These are phyloP conservation scores for Boletus barrowsii DNA, from an alignment of 768 basidiomycete genomes.

Conservation along the genomic window DNA sequence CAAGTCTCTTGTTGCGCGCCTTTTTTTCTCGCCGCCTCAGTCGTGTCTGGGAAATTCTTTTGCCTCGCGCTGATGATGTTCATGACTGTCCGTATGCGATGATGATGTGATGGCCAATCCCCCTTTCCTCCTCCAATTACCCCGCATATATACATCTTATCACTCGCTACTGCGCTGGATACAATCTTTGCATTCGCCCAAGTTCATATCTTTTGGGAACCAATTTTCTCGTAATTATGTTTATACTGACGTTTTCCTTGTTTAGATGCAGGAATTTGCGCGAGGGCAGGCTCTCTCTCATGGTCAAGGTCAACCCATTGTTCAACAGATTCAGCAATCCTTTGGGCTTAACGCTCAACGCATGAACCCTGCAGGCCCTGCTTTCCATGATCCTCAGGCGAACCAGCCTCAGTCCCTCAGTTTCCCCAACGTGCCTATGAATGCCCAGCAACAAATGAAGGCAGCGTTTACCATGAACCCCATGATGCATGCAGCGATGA, in stretches of 20 bases:
- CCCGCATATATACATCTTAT: constrained; percentile 14
- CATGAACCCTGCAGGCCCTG: constrained; percentile 34
- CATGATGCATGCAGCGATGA: constrained; percentile 38
- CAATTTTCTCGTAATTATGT: constrained; percentile 13
- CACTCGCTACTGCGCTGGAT: constrained; percentile 2
- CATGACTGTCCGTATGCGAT: constrained; percentile 12
- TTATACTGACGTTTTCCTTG: constrained; percentile 23
- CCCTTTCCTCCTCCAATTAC: constrained; percentile 10
- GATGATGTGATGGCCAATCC: constrained; percentile 18
- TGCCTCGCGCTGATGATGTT: constrained; percentile 11
- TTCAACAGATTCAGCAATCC: constrained; percentile 44
- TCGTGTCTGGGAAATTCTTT: constrained; percentile 16
- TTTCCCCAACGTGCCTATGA: constrained; percentile 39
- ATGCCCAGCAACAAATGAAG: constrained; percentile 36
- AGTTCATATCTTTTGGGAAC: constrained; percentile 6
- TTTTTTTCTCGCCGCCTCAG: constrained; percentile 12
- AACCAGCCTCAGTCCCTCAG: constrained; percentile 31
- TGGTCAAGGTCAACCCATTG: constrained; percentile 36
- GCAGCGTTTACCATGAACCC: constrained; percentile 29
- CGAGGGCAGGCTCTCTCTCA: constrained; percentile 42
- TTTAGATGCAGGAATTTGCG: constrained; percentile 45
- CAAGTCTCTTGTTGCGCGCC: constrained; percentile 28
- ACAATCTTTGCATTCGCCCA: background rate
- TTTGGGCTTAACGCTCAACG: constrained; percentile 37
- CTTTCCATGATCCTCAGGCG: constrained; percentile 37